Evolutionary conservation across 2,329 filamentous ascomycete species (phyloP).

Genomic region (Trichoderma sp.): DNA sequence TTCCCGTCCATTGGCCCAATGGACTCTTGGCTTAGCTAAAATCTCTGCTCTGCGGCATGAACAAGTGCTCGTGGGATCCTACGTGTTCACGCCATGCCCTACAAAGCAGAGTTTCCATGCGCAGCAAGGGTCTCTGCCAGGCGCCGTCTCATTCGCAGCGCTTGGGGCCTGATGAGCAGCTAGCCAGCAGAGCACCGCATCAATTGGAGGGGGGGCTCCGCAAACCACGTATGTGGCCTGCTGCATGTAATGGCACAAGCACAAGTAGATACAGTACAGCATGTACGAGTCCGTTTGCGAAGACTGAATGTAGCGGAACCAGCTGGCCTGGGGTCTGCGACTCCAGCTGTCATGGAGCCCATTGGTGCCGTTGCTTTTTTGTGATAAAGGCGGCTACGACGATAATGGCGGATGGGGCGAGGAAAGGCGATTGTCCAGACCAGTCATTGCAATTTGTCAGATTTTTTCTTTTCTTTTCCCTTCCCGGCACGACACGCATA

Average conservation of each 20-base stretch:
- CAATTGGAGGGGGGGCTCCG: not conserved
- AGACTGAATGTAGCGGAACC: not conserved
- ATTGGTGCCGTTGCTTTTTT: slow-evolving; percentile 18
- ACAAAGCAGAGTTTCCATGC: not conserved
- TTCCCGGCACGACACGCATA: slow-evolving; percentile 2
- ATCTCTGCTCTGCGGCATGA: not conserved
- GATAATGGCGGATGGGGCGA: slow-evolving; percentile 11
- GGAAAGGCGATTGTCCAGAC: not conserved
- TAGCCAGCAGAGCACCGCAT: slow-evolving; percentile 9
- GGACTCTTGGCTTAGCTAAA: not conserved
- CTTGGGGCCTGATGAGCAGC: slow-evolving; percentile 7
- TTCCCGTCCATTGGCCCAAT: not conserved
- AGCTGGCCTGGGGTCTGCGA: slow-evolving; percentile 6
- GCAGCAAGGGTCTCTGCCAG: not conserved
- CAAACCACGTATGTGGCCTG: slow-evolving; percentile 1
- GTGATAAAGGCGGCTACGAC: slow-evolving; percentile 19
- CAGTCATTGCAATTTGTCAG: slow-evolving; percentile 2
- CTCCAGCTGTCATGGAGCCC: slow-evolving; percentile 25
- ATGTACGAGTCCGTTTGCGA: not conserved
- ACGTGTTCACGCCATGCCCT: slow-evolving; percentile 26
- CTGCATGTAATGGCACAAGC: not conserved
- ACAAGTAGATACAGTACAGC: not conserved
- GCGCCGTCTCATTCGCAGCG: slow-evolving; percentile 7
- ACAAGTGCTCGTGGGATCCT: slow-evolving; percentile 5
- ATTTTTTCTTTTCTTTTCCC: not conserved